Conservation (phyloP, 2,329 filamentous ascomycete genomes). For the Cercospora sp. region DNA sequence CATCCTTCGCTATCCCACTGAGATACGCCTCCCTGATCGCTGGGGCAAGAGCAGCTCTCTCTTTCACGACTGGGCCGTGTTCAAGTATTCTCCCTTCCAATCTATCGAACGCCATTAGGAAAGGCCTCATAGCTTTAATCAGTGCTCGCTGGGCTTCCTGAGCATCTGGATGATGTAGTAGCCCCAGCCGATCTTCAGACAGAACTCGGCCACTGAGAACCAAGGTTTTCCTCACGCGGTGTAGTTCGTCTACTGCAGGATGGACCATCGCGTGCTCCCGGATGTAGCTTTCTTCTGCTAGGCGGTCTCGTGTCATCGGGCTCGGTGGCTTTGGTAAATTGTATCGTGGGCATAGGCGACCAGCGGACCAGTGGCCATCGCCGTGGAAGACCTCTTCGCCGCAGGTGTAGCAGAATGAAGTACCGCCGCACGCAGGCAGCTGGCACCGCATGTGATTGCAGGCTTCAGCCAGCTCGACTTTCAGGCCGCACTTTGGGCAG, state of each 20-base stretch:
- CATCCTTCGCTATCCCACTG: background rate
- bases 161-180: background rate
- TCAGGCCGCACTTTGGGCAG: background rate
- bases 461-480: background rate
- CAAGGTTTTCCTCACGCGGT: background rate
- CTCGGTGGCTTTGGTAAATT: background rate
- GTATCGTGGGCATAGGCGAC: background rate
- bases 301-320: background rate
- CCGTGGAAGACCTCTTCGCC: background rate
- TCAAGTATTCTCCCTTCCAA: background rate
- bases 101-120: background rate
- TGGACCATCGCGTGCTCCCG: background rate
- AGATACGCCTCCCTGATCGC: background rate
- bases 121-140: background rate
- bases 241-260: background rate
- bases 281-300: background rate
- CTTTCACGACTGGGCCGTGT: background rate
- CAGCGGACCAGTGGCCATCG: background rate
- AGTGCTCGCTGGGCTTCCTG: background rate
- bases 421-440: background rate
- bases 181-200: background rate
- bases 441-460: conserved; percentile 13
- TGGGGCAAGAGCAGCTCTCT: background rate
- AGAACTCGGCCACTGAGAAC: background rate
- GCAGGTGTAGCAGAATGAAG: conserved; percentile 6